A percentile compares a stretch with the other conserved stretches of the same genome.
Conservation (phyloP, 108 stramenopile species). For the Cyclotella choctawhatcheeana region DNA sequence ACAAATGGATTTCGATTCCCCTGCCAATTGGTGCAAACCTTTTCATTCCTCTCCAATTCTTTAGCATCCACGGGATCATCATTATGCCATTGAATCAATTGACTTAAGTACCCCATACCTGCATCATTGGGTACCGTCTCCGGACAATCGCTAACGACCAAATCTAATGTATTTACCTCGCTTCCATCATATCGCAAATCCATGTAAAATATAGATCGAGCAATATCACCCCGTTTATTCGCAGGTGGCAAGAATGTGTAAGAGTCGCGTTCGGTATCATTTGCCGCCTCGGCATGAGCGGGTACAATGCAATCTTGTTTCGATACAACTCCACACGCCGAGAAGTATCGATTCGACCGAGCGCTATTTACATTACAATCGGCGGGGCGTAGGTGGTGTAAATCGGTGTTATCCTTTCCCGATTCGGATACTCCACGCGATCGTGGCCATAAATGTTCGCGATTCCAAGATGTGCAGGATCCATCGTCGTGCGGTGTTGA, state of each 20-base stretch:
- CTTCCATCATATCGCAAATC: conserved; percentile 61
- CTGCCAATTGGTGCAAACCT: conserved; percentile 70
- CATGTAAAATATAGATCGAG: conserved; percentile 84
- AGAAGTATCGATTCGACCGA: conserved; percentile 65
- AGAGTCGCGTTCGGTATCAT: conserved; percentile 48
- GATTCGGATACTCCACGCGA: conserved; percentile 36
- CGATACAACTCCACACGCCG: conserved; percentile 33
- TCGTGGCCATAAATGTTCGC: conserved; percentile 73
- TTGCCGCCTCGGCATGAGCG: conserved; percentile 51
- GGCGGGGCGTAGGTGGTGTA: conserved; percentile 68
- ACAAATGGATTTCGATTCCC: conserved; percentile 88
- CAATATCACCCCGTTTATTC: conserved; percentile 73
- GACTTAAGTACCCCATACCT: conserved; percentile 59
- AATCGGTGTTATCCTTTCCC: conserved; percentile 54
- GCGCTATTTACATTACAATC: conserved; percentile 75
- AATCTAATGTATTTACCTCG: conserved; percentile 39
- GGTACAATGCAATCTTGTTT: conserved; percentile 34
- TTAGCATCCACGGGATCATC: conserved; percentile 65
- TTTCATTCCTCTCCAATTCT: conserved; percentile 66
- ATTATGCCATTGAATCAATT: conserved; percentile 75
- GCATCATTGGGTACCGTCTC: conserved; percentile 37
- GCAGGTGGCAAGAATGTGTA: conserved; percentile 53
- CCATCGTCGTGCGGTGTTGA: conserved; percentile 39
- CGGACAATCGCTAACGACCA: conserved; percentile 45
- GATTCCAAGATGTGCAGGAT: conserved; percentile 67